Conservation (phyloP, 768 basidiomycete genomes). For the Hypholoma sublateritium region DNA sequence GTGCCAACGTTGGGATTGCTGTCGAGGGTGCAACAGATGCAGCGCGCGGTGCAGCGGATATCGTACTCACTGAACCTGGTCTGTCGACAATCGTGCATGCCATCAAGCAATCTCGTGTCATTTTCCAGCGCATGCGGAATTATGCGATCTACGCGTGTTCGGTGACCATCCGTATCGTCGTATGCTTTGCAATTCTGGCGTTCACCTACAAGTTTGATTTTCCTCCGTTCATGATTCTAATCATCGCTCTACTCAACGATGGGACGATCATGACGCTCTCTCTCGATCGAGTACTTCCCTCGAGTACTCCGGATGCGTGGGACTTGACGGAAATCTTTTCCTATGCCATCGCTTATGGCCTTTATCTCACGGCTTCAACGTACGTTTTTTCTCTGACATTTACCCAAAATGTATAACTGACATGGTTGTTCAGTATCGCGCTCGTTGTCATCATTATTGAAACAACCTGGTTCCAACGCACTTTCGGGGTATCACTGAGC, state of each 20-base stretch:
- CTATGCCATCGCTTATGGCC: slow-evolving; percentile 92
- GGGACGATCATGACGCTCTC: slow-evolving; percentile 99
- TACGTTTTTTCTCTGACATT: slow-evolving; percentile 36
- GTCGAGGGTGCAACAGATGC: slow-evolving; percentile 99
- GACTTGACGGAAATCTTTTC: slow-evolving; percentile 95
- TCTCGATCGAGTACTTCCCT: slow-evolving; percentile 94
- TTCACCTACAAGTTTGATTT: slow-evolving; percentile 98
- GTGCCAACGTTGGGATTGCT: slow-evolving; percentile 99
- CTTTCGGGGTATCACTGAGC: slow-evolving; percentile 70
- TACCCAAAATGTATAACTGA: background rate
- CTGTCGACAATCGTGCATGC: slow-evolving; percentile 99
- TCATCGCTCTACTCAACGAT: slow-evolving; percentile 96
- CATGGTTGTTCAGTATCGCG: slow-evolving; percentile 50
- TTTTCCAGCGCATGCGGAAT: slow-evolving; percentile 99
- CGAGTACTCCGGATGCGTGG: slow-evolving; percentile 94
- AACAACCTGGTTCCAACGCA: slow-evolving; percentile 87
- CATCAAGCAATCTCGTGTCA: slow-evolving; percentile 96
- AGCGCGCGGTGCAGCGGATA: slow-evolving; percentile 97
- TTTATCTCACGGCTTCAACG: slow-evolving; percentile 93
- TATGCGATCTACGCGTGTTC: slow-evolving; percentile 96
- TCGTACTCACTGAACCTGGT: slow-evolving; percentile 97
- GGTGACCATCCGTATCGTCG: slow-evolving; percentile 98
- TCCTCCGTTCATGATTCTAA: slow-evolving; percentile 99
- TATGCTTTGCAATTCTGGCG: slow-evolving; percentile 93
- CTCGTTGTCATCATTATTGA: slow-evolving; percentile 83